Percentiles rank a stretch among this genome's conserved stretches.
Evolutionary conservation across 495 filamentous ascomycete genomes (phyloP).

Genomic region (Neurospora africana): DNA sequence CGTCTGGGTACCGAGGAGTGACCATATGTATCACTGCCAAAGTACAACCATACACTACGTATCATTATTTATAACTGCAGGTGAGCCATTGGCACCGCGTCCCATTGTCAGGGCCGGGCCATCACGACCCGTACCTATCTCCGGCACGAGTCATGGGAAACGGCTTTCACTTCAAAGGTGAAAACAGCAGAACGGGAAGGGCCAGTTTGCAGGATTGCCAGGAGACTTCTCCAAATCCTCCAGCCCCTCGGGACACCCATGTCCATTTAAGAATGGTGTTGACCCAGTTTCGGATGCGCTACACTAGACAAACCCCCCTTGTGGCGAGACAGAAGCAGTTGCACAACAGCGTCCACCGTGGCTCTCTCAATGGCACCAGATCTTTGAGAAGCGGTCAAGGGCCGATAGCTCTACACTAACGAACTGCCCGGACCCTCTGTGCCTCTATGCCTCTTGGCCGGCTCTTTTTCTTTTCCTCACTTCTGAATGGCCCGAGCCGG

Average conservation of each 20-base stretch:
- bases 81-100: not conserved
- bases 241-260: not conserved
- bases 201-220: not conserved
- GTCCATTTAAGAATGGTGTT: not conserved
- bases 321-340: not conserved
- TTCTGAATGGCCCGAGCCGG: not conserved
- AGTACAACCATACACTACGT: not conserved
- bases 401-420: not conserved
- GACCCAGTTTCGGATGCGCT: not conserved
- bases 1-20: not conserved
- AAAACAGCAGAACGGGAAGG: not conserved
- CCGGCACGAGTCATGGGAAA: not conserved
- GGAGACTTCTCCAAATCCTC: not conserved
- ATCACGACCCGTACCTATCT: not conserved
- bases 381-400: not conserved
- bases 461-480: not conserved
- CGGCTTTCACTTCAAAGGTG: not conserved
- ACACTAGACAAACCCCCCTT: not conserved
- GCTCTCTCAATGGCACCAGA: not conserved
- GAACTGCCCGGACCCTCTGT: not conserved
- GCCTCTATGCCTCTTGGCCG: not conserved
- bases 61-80: not conserved
- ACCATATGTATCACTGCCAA: not conserved
- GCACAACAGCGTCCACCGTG: not conserved
- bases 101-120: not conserved